A percentile compares a stretch with the other conserved stretches of the same genome.
Conservation (phyloP, 2,329 filamentous ascomycete genomes). For the Lecanicillium sp. region DNA sequence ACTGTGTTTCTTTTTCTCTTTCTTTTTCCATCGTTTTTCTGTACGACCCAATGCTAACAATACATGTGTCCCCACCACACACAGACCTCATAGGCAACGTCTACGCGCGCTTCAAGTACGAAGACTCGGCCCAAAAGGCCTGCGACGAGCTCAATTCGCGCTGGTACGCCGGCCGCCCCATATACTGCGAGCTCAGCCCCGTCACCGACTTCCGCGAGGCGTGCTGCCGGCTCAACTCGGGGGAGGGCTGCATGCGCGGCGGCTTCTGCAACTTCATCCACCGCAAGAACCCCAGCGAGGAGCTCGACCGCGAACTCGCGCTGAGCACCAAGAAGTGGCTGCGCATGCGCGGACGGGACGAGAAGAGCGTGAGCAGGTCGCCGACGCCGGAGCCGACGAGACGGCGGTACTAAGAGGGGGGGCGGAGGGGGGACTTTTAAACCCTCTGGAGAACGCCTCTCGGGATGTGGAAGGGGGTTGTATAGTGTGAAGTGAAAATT, state of each 20-base stretch:
- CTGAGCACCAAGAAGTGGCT: conserved; percentile 96
- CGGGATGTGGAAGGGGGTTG: neutral
- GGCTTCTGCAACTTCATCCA: conserved; percentile 99
- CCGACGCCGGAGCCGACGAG: conserved; percentile 80
- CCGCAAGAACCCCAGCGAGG: conserved; percentile 84
- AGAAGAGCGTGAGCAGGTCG: conserved; percentile 73
- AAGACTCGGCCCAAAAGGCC: conserved; percentile 87
- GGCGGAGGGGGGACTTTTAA: neutral
- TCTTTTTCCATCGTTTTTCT: neutral
- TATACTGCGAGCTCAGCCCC: conserved; percentile 95
- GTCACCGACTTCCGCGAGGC: conserved; percentile 98
- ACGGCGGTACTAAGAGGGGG: conserved; percentile 53
- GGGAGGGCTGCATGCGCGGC: conserved; percentile 90
- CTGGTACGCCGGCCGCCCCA: conserved; percentile 95
- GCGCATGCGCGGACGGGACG: conserved; percentile 74
- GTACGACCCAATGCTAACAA: conserved; percentile 17
- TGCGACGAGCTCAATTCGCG: conserved; percentile 91
- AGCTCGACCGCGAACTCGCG: conserved; percentile 82
- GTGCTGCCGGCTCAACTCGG: conserved; percentile 88
- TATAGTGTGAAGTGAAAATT: too few species aligned
- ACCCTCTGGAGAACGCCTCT: too few species aligned
- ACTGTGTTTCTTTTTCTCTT: neutral
- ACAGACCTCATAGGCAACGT: conserved; percentile 94
- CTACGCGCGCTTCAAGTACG: conserved; percentile 99
- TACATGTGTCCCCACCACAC: neutral